Percentiles rank a stretch among this genome's conserved stretches.
Evolutionary conservation across 352 stramenopile species (phyloP).

Genomic region (Achlya hypogyna): DNA sequence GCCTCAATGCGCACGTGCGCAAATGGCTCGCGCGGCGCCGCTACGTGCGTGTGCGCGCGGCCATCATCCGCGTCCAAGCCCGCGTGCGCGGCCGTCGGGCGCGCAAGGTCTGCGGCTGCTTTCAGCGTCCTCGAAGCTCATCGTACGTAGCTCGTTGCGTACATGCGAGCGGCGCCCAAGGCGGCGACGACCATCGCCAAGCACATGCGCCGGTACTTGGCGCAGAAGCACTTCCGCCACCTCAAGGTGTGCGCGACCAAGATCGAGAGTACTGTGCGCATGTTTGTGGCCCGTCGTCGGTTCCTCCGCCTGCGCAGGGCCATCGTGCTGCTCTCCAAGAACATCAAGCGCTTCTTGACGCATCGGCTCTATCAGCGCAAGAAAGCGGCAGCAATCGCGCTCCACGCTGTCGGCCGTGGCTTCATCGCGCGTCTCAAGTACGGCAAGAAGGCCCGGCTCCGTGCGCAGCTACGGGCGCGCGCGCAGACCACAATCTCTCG

Average conservation of each 20-base stretch:
- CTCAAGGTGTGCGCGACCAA: constrained; percentile 60
- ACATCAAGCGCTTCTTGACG: constrained; percentile 61
- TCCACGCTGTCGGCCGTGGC: constrained; percentile 69
- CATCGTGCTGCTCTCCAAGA: constrained; percentile 55
- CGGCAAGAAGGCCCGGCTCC: constrained; percentile 74
- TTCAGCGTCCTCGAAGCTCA: not conserved
- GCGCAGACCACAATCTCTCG: constrained; percentile 69
- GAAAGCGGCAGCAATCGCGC: constrained; percentile 56
- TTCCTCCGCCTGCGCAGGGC: constrained; percentile 60
- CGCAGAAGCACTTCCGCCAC: constrained; percentile 51
- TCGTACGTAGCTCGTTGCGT: constrained; percentile 35
- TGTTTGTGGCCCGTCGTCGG: constrained; percentile 46
- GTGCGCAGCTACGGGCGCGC: constrained; percentile 61
- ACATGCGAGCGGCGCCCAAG: constrained; percentile 59
- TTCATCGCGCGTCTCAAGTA: constrained; percentile 79
- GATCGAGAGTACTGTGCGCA: constrained; percentile 59
- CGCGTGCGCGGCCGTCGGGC: constrained; percentile 60
- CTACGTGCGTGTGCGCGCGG: constrained; percentile 53
- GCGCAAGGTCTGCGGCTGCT: constrained; percentile 23
- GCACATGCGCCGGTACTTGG: constrained; percentile 55
- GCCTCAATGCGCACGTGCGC: constrained; percentile 54
- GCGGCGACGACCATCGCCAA: constrained; percentile 75
- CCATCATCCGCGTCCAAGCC: constrained; percentile 63
- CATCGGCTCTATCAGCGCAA: constrained; percentile 56
- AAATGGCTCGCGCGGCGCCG: constrained; percentile 69